Conservation (phyloP, 805 yeast species). For the Cyberlindnera amylophila region DNA sequence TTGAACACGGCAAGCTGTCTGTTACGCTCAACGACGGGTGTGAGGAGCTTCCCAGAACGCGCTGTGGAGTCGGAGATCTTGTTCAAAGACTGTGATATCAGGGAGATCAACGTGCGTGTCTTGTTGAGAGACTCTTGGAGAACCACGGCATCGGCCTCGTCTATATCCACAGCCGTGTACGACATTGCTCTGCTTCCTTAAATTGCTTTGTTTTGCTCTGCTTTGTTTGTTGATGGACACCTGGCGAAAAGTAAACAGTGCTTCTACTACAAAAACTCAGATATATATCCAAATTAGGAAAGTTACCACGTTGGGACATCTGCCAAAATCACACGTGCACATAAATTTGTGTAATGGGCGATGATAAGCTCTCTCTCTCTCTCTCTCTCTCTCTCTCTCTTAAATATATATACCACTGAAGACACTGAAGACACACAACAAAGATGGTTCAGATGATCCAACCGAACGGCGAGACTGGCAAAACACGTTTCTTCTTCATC, state of each 20-base stretch:
- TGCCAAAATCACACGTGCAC: too few species aligned
- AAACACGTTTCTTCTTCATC: slow-evolving; percentile 54
- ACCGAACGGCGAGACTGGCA: slow-evolving; percentile 13
- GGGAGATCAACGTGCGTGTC: slow-evolving; percentile 50
- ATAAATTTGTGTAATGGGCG: too few species aligned
- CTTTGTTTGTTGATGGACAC: not conserved
- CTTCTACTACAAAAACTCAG: too few species aligned
- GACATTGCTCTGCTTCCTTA: slow-evolving; percentile 9
- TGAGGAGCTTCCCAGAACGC: slow-evolving; percentile 57
- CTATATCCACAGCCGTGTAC: slow-evolving; percentile 44
- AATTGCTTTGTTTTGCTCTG: not conserved
- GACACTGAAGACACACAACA: too few species aligned
- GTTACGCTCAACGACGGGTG: slow-evolving; percentile 67
- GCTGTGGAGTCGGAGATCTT: slow-evolving; percentile 50
- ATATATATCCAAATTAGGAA: too few species aligned
- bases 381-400: too few species aligned
- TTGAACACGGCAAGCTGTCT: slow-evolving; percentile 32
- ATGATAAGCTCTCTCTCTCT: too few species aligned
- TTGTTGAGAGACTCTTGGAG: slow-evolving; percentile 67
- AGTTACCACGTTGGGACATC: too few species aligned
- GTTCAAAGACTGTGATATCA: slow-evolving; percentile 52
- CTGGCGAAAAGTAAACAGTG: not conserved
- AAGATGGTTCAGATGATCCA: slow-evolving; percentile 10
- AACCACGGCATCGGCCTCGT: slow-evolving; percentile 81
- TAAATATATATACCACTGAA: too few species aligned